Evolutionary conservation across 2,329 filamentous ascomycete species (phyloP).

Genomic region (Cercospora zeina): DNA sequence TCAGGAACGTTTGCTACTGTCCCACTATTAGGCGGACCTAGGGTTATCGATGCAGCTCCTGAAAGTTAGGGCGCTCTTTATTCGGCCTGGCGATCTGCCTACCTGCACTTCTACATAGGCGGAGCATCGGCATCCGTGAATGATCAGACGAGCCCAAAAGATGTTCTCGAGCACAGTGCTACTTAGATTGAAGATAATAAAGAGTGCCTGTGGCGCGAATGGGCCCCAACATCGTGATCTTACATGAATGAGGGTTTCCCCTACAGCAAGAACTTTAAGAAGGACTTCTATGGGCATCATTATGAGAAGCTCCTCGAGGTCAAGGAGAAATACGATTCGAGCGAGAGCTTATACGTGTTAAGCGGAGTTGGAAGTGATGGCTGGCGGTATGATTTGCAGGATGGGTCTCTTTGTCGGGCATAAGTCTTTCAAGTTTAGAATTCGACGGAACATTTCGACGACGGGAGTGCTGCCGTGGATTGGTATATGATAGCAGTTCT

Average conservation of each 20-base stretch:
- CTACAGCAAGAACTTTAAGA: slow-evolving; percentile 45
- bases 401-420: slow-evolving; percentile 28
- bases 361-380: slow-evolving; percentile 31
- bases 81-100: slow-evolving; percentile 42
- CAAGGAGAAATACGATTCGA: slow-evolving; percentile 49
- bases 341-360: slow-evolving; percentile 32
- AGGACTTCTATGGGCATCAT: slow-evolving; percentile 47
- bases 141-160: slow-evolving; percentile 17
- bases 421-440: background rate
- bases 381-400: slow-evolving; percentile 34
- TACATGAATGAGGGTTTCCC: slow-evolving; percentile 50
- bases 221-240: slow-evolving; percentile 44
- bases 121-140: slow-evolving; percentile 27
- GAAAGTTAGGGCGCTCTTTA: slow-evolving; percentile 36
- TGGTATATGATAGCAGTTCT: too few species aligned
- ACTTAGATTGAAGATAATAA: slow-evolving; percentile 29
- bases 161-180: slow-evolving; percentile 20
- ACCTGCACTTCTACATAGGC: slow-evolving; percentile 38
- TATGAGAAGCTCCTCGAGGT: slow-evolving; percentile 43
- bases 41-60: slow-evolving; percentile 35
- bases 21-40: slow-evolving; percentile 35
- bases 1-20: slow-evolving; percentile 33
- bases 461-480: background rate
- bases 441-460: too few species aligned
- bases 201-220: slow-evolving; percentile 37